Percentiles rank a stretch among this genome's conserved stretches.
Conservation (phyloP, 768 basidiomycete genomes). For the Ramaria rubella region DNA sequence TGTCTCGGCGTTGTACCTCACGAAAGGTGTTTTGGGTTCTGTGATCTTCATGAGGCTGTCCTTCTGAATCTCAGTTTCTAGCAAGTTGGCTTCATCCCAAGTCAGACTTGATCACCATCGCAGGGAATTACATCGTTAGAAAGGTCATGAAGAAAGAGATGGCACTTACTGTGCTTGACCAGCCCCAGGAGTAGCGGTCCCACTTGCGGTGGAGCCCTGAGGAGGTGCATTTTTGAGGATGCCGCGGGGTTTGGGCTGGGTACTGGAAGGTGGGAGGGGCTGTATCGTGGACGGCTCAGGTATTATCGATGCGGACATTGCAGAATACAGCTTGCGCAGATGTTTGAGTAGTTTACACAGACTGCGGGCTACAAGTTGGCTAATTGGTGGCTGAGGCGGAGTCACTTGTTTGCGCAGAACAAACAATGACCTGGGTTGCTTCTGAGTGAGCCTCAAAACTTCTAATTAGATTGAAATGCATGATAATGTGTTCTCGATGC, state of each 20-base stretch:
- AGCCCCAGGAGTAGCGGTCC: neutral
- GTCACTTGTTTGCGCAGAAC: neutral
- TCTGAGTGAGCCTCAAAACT: no score
- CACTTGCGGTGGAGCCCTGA: neutral
- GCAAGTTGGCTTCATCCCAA: constrained; percentile 95
- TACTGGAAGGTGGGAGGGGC: neutral
- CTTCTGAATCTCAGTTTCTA: constrained; percentile 87
- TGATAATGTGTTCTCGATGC: no score
- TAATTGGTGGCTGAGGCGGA: neutral
- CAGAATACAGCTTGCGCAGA: neutral
- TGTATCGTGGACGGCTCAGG: neutral
- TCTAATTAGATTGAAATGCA: no score
- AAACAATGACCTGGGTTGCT: neutral
- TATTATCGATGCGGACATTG: constrained; percentile 3
- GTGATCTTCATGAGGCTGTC: constrained; percentile 98
- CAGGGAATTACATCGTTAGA: neutral
- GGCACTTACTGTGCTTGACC: constrained; percentile 3
- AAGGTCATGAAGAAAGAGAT: neutral
- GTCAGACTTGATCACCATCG: constrained; percentile 49
- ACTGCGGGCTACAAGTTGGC: neutral
- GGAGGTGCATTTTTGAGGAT: constrained; percentile 8
- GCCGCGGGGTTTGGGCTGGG: constrained; percentile 6
- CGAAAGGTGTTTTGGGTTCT: constrained; percentile 95
- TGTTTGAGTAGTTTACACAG: no score
- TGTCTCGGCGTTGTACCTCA: constrained; percentile 83